Evolutionary conservation across 805 yeast species (phyloP).

Genomic region (Lipomyces lipofer): DNA sequence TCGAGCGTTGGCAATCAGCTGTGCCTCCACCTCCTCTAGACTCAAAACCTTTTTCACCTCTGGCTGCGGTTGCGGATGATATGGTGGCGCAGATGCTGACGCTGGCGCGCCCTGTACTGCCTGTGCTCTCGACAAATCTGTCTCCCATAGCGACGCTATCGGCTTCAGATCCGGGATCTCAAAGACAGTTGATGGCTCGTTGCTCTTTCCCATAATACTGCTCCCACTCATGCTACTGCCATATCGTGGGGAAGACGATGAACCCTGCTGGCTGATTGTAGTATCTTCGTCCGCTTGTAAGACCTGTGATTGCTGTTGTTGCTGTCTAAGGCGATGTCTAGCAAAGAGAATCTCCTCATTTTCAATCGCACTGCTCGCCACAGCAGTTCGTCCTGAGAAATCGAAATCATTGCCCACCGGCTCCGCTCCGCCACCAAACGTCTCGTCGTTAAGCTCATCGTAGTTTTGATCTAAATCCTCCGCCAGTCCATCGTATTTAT

Average conservation of each 20-base stretch:
- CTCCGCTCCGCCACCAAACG: constrained; percentile 59
- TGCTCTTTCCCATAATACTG: constrained; percentile 40
- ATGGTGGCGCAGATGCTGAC: constrained; percentile 6
- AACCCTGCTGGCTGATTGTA: too few species aligned
- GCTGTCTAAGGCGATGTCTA: constrained; percentile 14
- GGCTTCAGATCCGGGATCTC: constrained; percentile 52
- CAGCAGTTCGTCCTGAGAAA: constrained; percentile 51
- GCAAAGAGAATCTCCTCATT: constrained; percentile 30
- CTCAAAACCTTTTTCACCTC: constrained; percentile 56
- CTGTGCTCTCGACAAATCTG: constrained; percentile 25
- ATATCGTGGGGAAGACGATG: not conserved
- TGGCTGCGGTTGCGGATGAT: constrained; percentile 25
- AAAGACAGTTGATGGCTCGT: constrained; percentile 8
- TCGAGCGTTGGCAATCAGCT: constrained; percentile 48
- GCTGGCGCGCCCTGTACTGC: not conserved
- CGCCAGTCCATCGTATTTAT: constrained; percentile 77
- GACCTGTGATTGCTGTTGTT: constrained; percentile 41
- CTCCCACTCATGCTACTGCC: constrained; percentile 29
- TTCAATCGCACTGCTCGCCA: constrained; percentile 35
- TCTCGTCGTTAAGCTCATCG: constrained; percentile 78
- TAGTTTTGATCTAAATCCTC: constrained; percentile 63
- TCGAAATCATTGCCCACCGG: constrained; percentile 63
- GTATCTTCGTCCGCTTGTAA: too few species aligned
- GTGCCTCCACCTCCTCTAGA: constrained; percentile 83
- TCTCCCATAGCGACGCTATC: constrained; percentile 70